A percentile compares a stretch with the other conserved stretches of the same genome.
Conservation (phyloP, 768 basidiomycete genomes). For the Phanerochaete sordida region DNA sequence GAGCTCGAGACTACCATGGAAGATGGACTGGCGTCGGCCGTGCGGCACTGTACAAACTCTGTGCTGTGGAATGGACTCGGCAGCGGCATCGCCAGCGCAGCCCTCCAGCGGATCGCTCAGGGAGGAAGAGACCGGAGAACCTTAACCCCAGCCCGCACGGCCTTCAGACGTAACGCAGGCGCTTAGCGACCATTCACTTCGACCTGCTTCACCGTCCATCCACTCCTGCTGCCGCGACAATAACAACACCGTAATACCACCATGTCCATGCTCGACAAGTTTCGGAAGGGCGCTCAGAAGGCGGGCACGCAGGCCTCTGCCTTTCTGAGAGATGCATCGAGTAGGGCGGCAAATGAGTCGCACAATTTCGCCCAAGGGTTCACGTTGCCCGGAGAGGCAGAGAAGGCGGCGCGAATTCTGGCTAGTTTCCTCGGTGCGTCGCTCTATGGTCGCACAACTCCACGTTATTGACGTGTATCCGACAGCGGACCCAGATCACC, state of each 20-base stretch:
- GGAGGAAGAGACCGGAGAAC: background rate
- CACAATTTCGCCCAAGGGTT: slow-evolving; percentile 82
- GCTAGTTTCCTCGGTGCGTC: slow-evolving; percentile 82
- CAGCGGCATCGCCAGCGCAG: no score
- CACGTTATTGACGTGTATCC: background rate
- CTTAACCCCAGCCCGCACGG: background rate
- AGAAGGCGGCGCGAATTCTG: slow-evolving; percentile 91
- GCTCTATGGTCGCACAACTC: background rate
- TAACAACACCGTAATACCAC: background rate
- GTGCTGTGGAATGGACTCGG: background rate
- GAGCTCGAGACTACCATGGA: background rate
- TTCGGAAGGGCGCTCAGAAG: slow-evolving; percentile 75
- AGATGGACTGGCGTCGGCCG: background rate
- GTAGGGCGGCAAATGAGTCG: slow-evolving; percentile 70
- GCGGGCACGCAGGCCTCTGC: slow-evolving; percentile 79
- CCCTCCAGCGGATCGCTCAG: background rate
- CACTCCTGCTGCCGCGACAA: background rate
- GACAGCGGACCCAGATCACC: slow-evolving; percentile 70
- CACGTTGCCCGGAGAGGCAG: slow-evolving; percentile 86
- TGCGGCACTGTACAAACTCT: background rate
- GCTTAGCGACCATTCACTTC: slow-evolving; percentile 1
- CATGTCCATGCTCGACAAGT: slow-evolving; percentile 75
- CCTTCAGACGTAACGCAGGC: slow-evolving; percentile 2
- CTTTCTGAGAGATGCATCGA: slow-evolving; percentile 63
- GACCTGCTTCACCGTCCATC: background rate